Conservation (phyloP, 192 early-diverging fungal species). For the Rhizoclosmatium globosum region DNA sequence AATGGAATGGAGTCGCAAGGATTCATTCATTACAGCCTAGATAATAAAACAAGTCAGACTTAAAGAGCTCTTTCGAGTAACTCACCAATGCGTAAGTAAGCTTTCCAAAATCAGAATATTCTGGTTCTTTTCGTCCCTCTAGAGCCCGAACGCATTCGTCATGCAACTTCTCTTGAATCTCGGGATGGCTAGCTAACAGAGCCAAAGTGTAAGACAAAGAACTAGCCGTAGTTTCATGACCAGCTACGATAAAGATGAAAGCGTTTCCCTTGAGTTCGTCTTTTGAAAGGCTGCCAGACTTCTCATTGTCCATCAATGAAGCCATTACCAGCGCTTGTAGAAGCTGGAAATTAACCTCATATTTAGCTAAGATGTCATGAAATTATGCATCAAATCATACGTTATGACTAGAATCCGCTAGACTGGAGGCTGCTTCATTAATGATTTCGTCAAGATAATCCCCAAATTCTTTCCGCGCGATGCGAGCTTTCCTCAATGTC, state of each 20-base stretch:
- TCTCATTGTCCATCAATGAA: conserved; percentile 1
- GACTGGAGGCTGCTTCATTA: too few relatives aligned
- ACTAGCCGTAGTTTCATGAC: conserved; percentile 15
- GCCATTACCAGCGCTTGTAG: conserved; percentile 37
- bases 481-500: not conserved
- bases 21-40: too few relatives aligned
- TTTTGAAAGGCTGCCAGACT: conserved; percentile 11
- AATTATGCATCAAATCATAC: conserved; percentile 1
- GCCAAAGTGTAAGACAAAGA: conserved; percentile 4
- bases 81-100: too few relatives aligned
- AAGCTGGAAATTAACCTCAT: conserved; percentile 8
- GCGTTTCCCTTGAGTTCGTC: conserved; percentile 54
- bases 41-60: too few relatives aligned
- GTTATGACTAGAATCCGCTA: not conserved
- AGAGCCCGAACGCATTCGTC: conserved; percentile 39
- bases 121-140: not conserved
- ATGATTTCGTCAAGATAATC: too few relatives aligned
- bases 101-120: conserved; percentile 32
- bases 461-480: not conserved
- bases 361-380: not conserved
- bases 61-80: too few relatives aligned
- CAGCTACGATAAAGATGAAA: conserved; percentile 63
- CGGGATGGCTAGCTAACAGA: conserved; percentile 49
- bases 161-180: conserved; percentile 51
- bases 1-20: too few relatives aligned